Base-by-base conservation (phyloP, 2,329 filamentous ascomycete genomes). In the Cladorrhinum sp. region DNA sequence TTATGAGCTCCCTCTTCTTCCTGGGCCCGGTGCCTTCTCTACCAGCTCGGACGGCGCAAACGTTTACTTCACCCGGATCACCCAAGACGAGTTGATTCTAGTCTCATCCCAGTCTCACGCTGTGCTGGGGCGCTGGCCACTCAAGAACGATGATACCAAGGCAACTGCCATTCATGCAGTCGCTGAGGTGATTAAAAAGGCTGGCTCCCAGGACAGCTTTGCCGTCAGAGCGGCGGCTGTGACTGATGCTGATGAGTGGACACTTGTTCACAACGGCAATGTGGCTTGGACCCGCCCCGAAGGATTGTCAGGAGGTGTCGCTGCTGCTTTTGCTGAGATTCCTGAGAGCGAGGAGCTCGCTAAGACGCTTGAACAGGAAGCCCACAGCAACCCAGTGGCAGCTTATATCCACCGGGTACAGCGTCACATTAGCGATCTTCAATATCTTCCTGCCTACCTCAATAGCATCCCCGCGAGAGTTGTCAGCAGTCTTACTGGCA, bases 391-490 rank as follows among this genome's bases (percentile, higher is more conserved):
- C 71, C 81, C 91, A 2, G 70, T 91, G 5, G 80, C 84, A 10
- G 95, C 95, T n/a, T 99, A 96, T 70, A 77, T 93, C 25, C 92
- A 97, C 75, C 89, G 95, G 13, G 81, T 96, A 13, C 89, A 84
- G 64, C 89, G 95, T 50, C 95, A 99, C 71, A 69, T 92, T 13
- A 80, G 85, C 50, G 95, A 97, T 65, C 79, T 97, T 41, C 80
- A 89, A 70, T 80, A 89, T 67, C 80, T 98, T 3, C 93, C 93
- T 0, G 82, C 80, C 0, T 96, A 88, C 76, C 75, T 96, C 2
- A 81, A 85, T 63, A 79, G 79, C 16, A 78, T 97, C 9, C 92
- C 92, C 3, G 76, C 80, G 49, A 85, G 87, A 23, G 76, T 97
- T 13, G 69, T 92, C 2, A 83, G 83, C 62, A 88, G 85, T 65